Conservation (phyloP, 306 rosid species). For the Castanea sativa region DNA sequence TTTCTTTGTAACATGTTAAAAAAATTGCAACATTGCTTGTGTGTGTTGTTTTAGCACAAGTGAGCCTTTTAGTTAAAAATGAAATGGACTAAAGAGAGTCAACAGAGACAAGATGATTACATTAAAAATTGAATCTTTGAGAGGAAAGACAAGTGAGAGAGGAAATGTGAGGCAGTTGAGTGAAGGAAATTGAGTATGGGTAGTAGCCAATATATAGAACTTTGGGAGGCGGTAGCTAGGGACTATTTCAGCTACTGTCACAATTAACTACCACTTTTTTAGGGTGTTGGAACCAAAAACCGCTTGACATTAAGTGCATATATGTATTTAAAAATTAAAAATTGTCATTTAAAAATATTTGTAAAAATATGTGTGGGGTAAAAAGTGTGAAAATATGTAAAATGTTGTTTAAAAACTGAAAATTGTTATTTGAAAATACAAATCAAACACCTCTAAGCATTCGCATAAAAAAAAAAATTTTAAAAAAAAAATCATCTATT, state of each 20-base stretch:
- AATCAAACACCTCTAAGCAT: too few species aligned
- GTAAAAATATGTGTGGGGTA: too few species aligned
- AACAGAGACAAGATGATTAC: constrained; percentile 33
- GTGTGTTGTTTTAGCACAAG: neutral
- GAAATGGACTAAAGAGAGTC: neutral
- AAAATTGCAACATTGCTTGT: constrained; percentile 1
- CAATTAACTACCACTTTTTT: constrained; percentile 29
- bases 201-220: constrained; percentile 48
- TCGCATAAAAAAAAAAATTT: too few species aligned
- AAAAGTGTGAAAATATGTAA: too few species aligned
- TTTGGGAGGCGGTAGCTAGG: constrained; percentile 3
- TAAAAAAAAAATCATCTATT: too few species aligned
- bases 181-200: constrained; percentile 31
- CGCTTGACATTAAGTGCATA: constrained; percentile 28
- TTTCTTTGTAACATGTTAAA: too few species aligned
- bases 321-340: too few species aligned
- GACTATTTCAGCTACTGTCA: constrained; percentile 17
- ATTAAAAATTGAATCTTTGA: constrained; percentile 25
- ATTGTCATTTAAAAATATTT: too few species aligned
- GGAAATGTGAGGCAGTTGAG: constrained; percentile 34
- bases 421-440: too few species aligned
- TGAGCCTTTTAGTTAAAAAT: too few species aligned
- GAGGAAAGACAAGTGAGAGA: neutral
- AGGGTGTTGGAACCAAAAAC: constrained; percentile 41
- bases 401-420: too few species aligned